These are phyloP conservation scores for Linnemannia hyalina DNA, from an alignment of 192 early-diverging fungal genomes.

Conservation along the genomic window DNA sequence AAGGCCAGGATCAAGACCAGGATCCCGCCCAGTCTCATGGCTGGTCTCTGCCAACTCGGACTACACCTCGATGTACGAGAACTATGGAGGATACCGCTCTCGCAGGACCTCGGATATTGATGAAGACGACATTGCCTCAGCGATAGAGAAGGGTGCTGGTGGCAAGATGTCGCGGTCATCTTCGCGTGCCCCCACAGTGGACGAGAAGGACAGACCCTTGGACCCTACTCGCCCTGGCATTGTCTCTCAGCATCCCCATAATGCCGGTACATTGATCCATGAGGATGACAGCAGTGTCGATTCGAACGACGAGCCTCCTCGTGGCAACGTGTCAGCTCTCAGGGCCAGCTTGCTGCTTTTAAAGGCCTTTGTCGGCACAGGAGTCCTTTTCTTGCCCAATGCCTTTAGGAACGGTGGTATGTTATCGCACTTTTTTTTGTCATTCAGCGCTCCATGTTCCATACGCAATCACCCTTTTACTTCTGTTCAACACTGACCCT, in stretches of 20 bases:
- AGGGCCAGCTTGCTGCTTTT: constrained; percentile 60
- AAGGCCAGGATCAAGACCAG: constrained; percentile 24
- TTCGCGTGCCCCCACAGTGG: neutral
- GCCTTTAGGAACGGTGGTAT: constrained; percentile 69
- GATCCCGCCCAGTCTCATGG: constrained; percentile 40
- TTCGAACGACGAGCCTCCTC: constrained; percentile 19
- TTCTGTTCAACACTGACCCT: neutral
- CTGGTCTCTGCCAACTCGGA: constrained; percentile 41
- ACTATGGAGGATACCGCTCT: constrained; percentile 39
- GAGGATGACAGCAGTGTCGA: constrained; percentile 8
- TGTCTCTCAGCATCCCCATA: neutral
- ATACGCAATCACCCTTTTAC: neutral
- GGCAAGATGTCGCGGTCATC: constrained; percentile 9
- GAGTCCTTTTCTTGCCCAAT: constrained; percentile 79
- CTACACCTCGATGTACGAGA: constrained; percentile 40
- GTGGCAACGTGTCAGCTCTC: constrained; percentile 38
- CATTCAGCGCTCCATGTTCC: neutral
- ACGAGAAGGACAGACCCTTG: neutral
- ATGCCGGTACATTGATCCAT: neutral
- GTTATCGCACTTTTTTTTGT: neutral
- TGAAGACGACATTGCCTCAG: constrained; percentile 8
- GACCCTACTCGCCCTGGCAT: neutral
- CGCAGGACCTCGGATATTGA: constrained; percentile 19
- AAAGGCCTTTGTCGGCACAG: constrained; percentile 84
- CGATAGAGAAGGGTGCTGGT: constrained; percentile 23